These are phyloP conservation scores for Pestalotiopsis sp. DNA, from an alignment of 2,329 filamentous ascomycete genomes.

Conservation along the genomic window DNA sequence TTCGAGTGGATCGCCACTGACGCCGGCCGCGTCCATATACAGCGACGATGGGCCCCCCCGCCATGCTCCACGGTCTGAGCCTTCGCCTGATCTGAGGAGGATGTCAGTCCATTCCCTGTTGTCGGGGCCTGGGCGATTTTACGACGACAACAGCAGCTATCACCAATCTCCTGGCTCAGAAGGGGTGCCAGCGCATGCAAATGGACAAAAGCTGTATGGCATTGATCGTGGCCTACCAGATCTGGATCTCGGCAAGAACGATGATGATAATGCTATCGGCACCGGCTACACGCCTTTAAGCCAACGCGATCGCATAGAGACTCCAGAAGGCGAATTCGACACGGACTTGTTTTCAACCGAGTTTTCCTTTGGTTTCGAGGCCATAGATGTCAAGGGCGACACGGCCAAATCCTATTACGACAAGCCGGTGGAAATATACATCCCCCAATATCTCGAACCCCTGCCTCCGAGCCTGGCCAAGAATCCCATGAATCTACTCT, in stretches of 20 bases:
- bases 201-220: constrained; percentile 60
- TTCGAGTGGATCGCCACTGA: constrained; percentile 39
- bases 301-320: constrained; percentile 28
- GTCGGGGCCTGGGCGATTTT: constrained; percentile 39
- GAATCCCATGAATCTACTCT: constrained; percentile 80
- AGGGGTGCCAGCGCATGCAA: constrained; percentile 26
- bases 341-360: constrained; percentile 40
- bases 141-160: constrained; percentile 24
- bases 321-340: constrained; percentile 32
- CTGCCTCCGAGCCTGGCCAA: constrained; percentile 57
- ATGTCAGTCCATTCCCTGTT: constrained; percentile 70
- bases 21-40: constrained; percentile 41
- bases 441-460: constrained; percentile 50
- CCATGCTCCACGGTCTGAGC: constrained; percentile 21
- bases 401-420: constrained; percentile 67
- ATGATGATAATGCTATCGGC: constrained; percentile 67
- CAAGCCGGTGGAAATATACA: constrained; percentile 65
- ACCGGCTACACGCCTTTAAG: constrained; percentile 38
- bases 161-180: constrained; percentile 26
- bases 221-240: constrained; percentile 73
- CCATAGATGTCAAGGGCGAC: constrained; percentile 55
- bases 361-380: constrained; percentile 50
- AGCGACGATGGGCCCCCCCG: constrained; percentile 38
- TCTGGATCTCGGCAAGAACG: constrained; percentile 70
- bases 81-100: constrained; percentile 35